Evolutionary conservation across 2,329 filamentous ascomycete species (phyloP).

Genomic region (Niveomyces coronatus): DNA sequence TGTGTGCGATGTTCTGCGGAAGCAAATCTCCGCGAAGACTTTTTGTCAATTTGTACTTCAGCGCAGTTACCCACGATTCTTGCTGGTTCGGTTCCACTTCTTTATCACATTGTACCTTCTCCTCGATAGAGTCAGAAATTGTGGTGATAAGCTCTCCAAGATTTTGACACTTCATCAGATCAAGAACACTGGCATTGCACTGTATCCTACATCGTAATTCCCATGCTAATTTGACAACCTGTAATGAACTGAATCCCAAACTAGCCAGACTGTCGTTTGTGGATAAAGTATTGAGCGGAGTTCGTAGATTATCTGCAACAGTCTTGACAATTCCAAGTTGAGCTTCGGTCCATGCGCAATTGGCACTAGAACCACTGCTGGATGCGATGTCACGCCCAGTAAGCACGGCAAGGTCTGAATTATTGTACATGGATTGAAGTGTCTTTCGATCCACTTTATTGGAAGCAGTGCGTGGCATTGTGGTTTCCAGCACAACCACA

Average conservation of each 20-base stretch:
- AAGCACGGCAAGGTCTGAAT: constrained; percentile 10
- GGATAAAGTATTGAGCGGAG: too few relatives aligned
- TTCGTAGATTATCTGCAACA: constrained; percentile 11
- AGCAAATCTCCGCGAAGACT: constrained; percentile 10
- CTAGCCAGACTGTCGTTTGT: constrained; percentile 15
- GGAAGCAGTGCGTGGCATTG: constrained; percentile 23
- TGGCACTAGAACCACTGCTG: background rate
- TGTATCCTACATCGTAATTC: constrained; percentile 12
- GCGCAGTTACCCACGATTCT: constrained; percentile 11
- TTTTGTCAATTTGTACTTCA: constrained; percentile 10
- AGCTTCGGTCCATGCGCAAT: constrained; percentile 9
- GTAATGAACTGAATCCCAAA: constrained; percentile 16
- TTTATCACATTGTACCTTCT: background rate
- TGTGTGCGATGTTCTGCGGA: constrained; percentile 11
- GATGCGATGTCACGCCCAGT: too few relatives aligned
- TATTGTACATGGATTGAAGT: constrained; percentile 15
- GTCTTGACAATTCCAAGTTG: constrained; percentile 11
- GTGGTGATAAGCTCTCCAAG: constrained; percentile 15
- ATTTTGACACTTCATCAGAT: constrained; percentile 15
- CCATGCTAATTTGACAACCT: constrained; percentile 17
- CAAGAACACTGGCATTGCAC: constrained; percentile 15
- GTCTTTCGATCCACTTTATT: constrained; percentile 26
- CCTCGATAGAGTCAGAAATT: constrained; percentile 7
- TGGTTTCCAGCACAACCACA: constrained; percentile 18
- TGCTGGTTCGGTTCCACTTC: too few relatives aligned